Base-by-base conservation (phyloP, 257 asterid species). In the Solanum clarkiae region DNA sequence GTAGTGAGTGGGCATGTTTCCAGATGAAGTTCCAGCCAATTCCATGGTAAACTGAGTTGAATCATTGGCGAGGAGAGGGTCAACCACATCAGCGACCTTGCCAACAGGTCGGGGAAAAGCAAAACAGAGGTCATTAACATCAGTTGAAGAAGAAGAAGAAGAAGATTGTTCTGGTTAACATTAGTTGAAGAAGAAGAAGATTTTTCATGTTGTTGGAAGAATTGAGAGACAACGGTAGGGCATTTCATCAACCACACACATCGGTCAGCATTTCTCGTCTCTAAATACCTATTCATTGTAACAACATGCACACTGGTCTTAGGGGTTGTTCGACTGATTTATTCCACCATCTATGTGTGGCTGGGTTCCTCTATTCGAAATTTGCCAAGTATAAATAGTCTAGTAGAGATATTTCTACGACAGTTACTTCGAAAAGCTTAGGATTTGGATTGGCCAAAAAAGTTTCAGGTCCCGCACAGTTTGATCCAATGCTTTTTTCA, bases 231-330 rank as follows among this genome's bases (percentile, higher is more conserved):
- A 15, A 90, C 88, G 80, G 94, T 91, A 56, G 99, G 99, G 90
- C 98, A 94, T 86, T 96, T 96, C 99, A 96, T 93, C 40, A 96
- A 88, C 99, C 98, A 94, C 51, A 93, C 95, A 90, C 89, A 94
- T 14, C 95, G 89, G 84, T 93, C 98, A 54, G 97, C 91, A 90
- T 89, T 94, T 87, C 85, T 83, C 51, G 93, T 89, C 36, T 94
- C 99, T 87, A 96, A 51, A 83, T 68, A 44, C 65, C 79, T 29
- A 62, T 32, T 71, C 69, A 42, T 45, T 77, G 84, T 24, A 42
- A 40, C 68, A 24, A n/a, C 42, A 2, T 74, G 81, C 36, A 32
- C 36, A 3, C 3, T 32, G 36, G 36, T 32, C 36, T 32, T 32
- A 32, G 36, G 36, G 36, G 36, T 1, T 32, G 2, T 32, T 32